Evolutionary conservation across 2,329 filamentous ascomycete genomes (phyloP).

Genomic region (Fusarium domesticum): DNA sequence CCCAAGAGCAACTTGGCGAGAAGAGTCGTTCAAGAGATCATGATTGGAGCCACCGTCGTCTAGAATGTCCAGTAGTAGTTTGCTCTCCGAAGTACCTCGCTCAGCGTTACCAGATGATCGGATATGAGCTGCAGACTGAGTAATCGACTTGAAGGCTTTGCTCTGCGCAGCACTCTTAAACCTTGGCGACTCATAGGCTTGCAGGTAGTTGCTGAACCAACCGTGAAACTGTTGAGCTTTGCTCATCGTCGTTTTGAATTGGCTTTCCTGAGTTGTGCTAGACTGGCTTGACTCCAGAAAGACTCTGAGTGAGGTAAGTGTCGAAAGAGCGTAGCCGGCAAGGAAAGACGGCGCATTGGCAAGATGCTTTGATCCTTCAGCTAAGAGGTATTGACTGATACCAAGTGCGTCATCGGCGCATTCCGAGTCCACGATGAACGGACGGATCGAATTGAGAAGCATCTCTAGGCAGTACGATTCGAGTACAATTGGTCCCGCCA

Average conservation of each 20-base stretch:
- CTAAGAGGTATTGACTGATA: slow-evolving; percentile 78
- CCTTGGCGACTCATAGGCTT: slow-evolving; percentile 54
- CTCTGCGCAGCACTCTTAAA: slow-evolving; percentile 50
- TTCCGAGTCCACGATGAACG: slow-evolving; percentile 76
- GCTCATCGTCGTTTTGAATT: slow-evolving; percentile 72
- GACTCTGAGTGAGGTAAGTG: slow-evolving; percentile 71
- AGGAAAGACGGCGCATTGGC: slow-evolving; percentile 68
- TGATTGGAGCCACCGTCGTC: slow-evolving; percentile 63
- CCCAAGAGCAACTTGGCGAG: slow-evolving; percentile 66
- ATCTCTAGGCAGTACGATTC: slow-evolving; percentile 85
- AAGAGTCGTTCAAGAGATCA: slow-evolving; percentile 66
- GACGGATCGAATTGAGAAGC: slow-evolving; percentile 75
- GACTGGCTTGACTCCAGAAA: slow-evolving; percentile 74
- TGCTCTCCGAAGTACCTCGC: slow-evolving; percentile 71
- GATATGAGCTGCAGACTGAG: slow-evolving; percentile 65
- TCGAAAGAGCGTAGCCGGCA: slow-evolving; percentile 75
- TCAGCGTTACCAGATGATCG: slow-evolving; percentile 66
- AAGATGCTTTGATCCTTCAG: slow-evolving; percentile 64
- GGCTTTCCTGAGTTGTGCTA: slow-evolving; percentile 79
- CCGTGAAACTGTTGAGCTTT: slow-evolving; percentile 72
- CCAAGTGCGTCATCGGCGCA: slow-evolving; percentile 90
- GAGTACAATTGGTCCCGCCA: slow-evolving; percentile 71
- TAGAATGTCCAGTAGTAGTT: slow-evolving; percentile 74
- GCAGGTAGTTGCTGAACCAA: slow-evolving; percentile 73
- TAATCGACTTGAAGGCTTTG: slow-evolving; percentile 63